Evolutionary conservation across 2,329 filamentous ascomycete species (phyloP).

Genomic region (Penicillium sp.): DNA sequence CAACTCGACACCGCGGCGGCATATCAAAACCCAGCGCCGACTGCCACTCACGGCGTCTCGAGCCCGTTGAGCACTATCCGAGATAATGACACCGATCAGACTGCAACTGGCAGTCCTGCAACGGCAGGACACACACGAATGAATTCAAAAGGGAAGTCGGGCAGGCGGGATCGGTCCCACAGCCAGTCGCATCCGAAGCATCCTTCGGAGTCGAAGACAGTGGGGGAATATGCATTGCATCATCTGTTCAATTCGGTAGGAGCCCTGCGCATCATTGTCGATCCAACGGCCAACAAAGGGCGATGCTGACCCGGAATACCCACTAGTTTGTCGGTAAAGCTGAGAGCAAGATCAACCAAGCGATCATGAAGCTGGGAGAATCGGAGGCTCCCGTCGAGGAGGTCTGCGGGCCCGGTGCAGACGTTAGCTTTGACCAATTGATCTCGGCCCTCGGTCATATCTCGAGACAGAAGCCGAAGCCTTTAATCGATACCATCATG

Average conservation of each 20-base stretch:
- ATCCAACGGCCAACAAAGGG: too few species aligned
- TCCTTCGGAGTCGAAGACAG: slow-evolving; percentile 75
- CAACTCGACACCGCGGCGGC: slow-evolving; percentile 26
- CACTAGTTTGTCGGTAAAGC: slow-evolving; percentile 81
- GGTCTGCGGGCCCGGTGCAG: slow-evolving; percentile 84
- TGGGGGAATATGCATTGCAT: slow-evolving; percentile 96
- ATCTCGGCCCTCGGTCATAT: slow-evolving; percentile 92
- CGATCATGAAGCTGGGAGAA: slow-evolving; percentile 71
- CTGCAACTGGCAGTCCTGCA: slow-evolving; percentile 20
- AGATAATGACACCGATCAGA: slow-evolving; percentile 31
- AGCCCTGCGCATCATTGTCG: neutral
- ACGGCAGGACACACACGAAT: slow-evolving; percentile 32
- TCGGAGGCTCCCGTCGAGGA: slow-evolving; percentile 78
- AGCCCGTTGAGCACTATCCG: slow-evolving; percentile 33
- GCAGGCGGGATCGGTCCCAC: slow-evolving; percentile 65
- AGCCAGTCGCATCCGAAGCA: slow-evolving; percentile 70
- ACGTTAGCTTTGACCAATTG: slow-evolving; percentile 86
- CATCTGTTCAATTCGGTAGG: slow-evolving; percentile 86
- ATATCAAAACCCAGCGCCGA: slow-evolving; percentile 36
- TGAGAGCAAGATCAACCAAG: slow-evolving; percentile 91
- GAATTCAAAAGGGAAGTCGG: slow-evolving; percentile 60
- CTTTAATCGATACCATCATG: slow-evolving; percentile 95
- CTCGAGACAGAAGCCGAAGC: slow-evolving; percentile 86
- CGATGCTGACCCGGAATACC: slow-evolving; percentile 25
- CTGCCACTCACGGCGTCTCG: slow-evolving; percentile 20